Percentiles rank a stretch among this genome's conserved stretches.
These are phyloP conservation scores for Pinus taeda DNA, from an alignment of 75 land plant species.

Conservation along the genomic window DNA sequence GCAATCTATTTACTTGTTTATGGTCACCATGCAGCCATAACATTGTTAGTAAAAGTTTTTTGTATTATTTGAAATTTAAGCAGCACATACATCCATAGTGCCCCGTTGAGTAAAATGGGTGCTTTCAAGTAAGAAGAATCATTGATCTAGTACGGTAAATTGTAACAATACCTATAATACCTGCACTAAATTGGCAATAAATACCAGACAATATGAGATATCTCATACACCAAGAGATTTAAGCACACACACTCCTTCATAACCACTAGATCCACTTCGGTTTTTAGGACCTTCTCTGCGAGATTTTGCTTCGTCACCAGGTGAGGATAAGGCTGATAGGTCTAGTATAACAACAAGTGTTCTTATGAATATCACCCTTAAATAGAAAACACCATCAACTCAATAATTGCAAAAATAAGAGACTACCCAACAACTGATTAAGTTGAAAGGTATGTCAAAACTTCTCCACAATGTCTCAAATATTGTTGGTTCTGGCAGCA, in stretches of 20 bases:
- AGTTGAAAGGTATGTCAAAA: background rate
- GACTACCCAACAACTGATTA: too few species aligned
- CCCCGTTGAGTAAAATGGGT: too few species aligned
- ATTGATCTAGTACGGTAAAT: background rate
- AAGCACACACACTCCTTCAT: constrained; percentile 86
- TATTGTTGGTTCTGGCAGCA: constrained; percentile 1
- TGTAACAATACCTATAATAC: constrained; percentile 20
- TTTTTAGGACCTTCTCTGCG: constrained; percentile 63
- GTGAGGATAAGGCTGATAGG: constrained; percentile 86
- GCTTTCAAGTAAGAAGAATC: background rate
- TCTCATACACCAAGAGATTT: constrained; percentile 93
- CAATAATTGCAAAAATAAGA: background rate
- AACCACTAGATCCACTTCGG: constrained; percentile 37
- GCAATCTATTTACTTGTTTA: too few species aligned
- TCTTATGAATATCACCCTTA: constrained; percentile 91
- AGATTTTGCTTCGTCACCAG: constrained; percentile 93
- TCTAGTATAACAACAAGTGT: constrained; percentile 96
- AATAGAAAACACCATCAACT: background rate
- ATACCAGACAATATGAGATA: constrained; percentile 90
- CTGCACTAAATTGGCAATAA: constrained; percentile 98
- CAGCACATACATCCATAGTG: too few species aligned
- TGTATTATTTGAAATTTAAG: too few species aligned
- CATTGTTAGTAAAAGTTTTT: too few species aligned
- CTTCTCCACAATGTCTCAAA: constrained; percentile 23
- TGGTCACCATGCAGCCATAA: too few species aligned